A percentile compares a stretch with the other conserved stretches of the same genome.
phyloP scores from a whole-genome alignment of 1,284 basidiomycete species.

The Pseudozyma pruni region DNA sequence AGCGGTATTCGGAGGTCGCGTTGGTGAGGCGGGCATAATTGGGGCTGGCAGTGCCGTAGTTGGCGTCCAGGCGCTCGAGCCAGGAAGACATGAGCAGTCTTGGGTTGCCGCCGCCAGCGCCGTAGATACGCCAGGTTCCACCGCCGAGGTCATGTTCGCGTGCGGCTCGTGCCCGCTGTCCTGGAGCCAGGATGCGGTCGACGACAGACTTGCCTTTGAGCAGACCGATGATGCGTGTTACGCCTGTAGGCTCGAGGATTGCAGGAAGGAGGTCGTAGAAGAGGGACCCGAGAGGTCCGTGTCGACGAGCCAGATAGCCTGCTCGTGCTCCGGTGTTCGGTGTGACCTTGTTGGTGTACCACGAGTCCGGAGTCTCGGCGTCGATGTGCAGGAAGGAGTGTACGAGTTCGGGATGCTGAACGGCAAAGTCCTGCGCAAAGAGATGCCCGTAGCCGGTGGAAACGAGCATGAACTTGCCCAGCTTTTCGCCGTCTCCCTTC shows the following conservation, averaged over 20 bases:
- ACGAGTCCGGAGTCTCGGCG: constrained; percentile 50
- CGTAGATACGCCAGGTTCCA: constrained; percentile 44
- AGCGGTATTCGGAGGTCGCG: constrained; percentile 11
- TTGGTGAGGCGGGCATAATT: constrained; percentile 34
- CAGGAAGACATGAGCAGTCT: constrained; percentile 44
- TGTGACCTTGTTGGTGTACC: constrained; percentile 44
- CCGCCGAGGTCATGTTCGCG: constrained; percentile 38
- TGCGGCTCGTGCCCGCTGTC: constrained; percentile 31
- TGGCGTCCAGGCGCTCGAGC: constrained; percentile 51
- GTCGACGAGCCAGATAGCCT: constrained; percentile 39
- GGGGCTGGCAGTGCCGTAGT: constrained; percentile 32
- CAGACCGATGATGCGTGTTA: constrained; percentile 45
- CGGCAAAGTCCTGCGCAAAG: constrained; percentile 51
- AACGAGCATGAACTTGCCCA: constrained; percentile 53
- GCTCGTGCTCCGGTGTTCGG: constrained; percentile 41
- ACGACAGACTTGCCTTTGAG: constrained; percentile 38
- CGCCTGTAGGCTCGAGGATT: constrained; percentile 39
- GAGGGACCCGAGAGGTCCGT: constrained; percentile 37
- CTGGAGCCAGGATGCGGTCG: constrained; percentile 53
- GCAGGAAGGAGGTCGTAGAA: constrained; percentile 50
- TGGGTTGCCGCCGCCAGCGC: constrained; percentile 42
- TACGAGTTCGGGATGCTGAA: constrained; percentile 50
- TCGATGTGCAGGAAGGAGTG: constrained; percentile 56
- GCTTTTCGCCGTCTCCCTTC: constrained; percentile 7
- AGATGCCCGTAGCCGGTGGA: constrained; percentile 52